These are phyloP conservation scores for Pythium sp. DNA, from an alignment of 352 stramenopile species.

Conservation along the genomic window DNA sequence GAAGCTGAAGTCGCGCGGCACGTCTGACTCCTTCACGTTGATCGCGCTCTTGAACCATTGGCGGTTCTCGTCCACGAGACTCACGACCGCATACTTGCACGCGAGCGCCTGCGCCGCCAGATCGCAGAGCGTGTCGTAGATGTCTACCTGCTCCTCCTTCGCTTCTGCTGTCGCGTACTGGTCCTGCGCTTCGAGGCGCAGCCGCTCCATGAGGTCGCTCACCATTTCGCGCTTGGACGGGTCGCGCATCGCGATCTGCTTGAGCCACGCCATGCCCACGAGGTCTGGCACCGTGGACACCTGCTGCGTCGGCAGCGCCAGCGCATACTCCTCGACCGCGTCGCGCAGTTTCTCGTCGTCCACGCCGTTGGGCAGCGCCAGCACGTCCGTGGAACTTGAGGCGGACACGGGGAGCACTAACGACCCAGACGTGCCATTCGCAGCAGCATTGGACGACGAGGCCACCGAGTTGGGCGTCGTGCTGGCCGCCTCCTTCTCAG, in stretches of 20 bases:
- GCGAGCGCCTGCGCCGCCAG: conserved; percentile 69
- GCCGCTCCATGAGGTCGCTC: conserved; percentile 60
- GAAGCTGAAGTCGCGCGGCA: conserved; percentile 84
- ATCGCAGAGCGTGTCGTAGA: conserved; percentile 83
- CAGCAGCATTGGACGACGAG: background rate
- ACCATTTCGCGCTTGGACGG: conserved; percentile 72
- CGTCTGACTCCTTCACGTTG: conserved; percentile 71
- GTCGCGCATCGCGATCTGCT: conserved; percentile 64
- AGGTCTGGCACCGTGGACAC: conserved; percentile 65
- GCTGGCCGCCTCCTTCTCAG: conserved; percentile 18
- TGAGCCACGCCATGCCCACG: conserved; percentile 75
- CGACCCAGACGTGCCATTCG: background rate
- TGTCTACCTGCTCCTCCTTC: conserved; percentile 61
- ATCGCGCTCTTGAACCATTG: conserved; percentile 94
- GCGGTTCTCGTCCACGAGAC: conserved; percentile 90
- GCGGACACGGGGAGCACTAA: background rate
- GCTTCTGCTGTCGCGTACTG: conserved; percentile 18
- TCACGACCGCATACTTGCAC: conserved; percentile 81
- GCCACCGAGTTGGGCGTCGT: conserved; percentile 19
- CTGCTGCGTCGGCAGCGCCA: conserved; percentile 55
- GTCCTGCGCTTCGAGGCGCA: conserved; percentile 42
- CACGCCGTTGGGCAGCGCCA: conserved; percentile 36
- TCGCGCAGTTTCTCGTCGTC: conserved; percentile 46
- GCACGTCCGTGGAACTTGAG: background rate
- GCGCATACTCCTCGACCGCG: conserved; percentile 70